phyloP scores from a whole-genome alignment of 2,329 filamentous ascomycete species.

The Coniochaeta ligniaria region DNA sequence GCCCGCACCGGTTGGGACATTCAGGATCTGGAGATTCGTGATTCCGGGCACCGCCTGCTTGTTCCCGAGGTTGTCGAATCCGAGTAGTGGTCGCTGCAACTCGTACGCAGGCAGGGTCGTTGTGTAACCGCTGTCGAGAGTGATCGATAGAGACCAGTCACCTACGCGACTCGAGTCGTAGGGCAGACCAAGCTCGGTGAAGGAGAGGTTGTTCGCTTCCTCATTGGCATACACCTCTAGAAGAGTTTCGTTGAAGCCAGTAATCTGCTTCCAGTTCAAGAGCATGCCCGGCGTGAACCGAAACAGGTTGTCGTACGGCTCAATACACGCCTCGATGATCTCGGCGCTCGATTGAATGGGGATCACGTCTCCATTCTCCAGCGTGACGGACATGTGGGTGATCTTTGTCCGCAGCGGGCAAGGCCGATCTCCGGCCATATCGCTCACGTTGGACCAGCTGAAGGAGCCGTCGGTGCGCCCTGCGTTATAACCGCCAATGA shows the following conservation, averaged over 20 bases:
- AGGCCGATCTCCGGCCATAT: conserved; percentile 4
- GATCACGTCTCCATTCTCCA: neutral
- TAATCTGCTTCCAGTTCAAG: conserved; percentile 6
- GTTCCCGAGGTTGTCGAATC: conserved; percentile 5
- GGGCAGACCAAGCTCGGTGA: conserved; percentile 4
- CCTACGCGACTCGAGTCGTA: conserved; percentile 3
- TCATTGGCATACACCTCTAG: conserved; percentile 3
- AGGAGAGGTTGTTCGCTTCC: conserved; percentile 2
- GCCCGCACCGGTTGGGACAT: conserved; percentile 2
- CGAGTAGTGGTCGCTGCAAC: conserved; percentile 4
- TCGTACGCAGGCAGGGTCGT: conserved; percentile 3
- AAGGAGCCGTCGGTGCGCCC: conserved; percentile 5
- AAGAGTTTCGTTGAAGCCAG: conserved; percentile 4
- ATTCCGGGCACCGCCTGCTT: conserved; percentile 3
- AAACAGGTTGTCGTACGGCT: conserved; percentile 7
- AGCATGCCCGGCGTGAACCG: conserved; percentile 7
- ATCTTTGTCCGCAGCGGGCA: conserved; percentile 5
- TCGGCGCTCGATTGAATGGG: conserved; percentile 5
- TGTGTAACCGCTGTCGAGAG: conserved; percentile 4
- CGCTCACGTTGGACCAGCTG: conserved; percentile 5
- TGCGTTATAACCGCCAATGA: conserved; percentile 5
- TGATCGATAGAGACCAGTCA: conserved; percentile 4
- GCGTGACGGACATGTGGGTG: conserved; percentile 1
- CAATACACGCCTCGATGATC: conserved; percentile 4
- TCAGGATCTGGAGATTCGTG: conserved; percentile 5